phyloP scores from a whole-genome alignment of 306 rosid genomes.

The Lithocarpus polystachyus region DNA sequence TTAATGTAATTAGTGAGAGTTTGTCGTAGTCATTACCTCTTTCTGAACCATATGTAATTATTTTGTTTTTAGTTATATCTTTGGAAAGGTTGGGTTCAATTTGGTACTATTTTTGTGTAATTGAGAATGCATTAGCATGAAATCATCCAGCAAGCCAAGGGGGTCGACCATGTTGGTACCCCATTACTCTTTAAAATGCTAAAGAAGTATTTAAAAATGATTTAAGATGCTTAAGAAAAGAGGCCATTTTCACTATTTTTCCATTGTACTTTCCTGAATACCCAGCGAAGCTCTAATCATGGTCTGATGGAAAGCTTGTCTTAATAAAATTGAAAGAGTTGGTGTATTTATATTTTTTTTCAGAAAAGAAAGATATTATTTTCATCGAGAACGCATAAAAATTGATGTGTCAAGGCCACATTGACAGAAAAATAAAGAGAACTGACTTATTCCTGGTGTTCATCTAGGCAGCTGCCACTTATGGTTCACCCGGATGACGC shows the following conservation, averaged over 20 bases:
- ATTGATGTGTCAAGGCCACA: background rate
- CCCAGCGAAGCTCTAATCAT: too few relatives aligned
- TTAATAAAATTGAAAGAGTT: background rate
- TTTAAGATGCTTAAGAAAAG: background rate
- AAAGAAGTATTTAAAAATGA: background rate
- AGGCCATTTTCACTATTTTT: too few relatives aligned
- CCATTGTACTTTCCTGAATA: too few relatives aligned
- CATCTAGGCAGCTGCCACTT: background rate
- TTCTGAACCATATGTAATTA: conserved; percentile 37
- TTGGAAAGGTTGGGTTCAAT: background rate
- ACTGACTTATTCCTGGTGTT: background rate
- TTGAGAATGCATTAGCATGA: conserved; percentile 10
- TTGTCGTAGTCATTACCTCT: conserved; percentile 29
- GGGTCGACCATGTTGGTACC: background rate
- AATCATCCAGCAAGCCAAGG: background rate
- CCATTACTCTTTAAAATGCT: background rate
- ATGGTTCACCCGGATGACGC: background rate
- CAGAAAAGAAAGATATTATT: background rate
- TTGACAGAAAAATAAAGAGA: background rate
- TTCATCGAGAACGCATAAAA: background rate
- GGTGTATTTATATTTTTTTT: too few relatives aligned
- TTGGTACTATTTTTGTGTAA: conserved; percentile 18
- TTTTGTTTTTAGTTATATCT: conserved; percentile 22
- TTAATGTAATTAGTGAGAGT: conserved; percentile 69
- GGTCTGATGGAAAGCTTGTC: background rate